Conservation (phyloP, 768 basidiomycete species). For the Suillus paluster region DNA sequence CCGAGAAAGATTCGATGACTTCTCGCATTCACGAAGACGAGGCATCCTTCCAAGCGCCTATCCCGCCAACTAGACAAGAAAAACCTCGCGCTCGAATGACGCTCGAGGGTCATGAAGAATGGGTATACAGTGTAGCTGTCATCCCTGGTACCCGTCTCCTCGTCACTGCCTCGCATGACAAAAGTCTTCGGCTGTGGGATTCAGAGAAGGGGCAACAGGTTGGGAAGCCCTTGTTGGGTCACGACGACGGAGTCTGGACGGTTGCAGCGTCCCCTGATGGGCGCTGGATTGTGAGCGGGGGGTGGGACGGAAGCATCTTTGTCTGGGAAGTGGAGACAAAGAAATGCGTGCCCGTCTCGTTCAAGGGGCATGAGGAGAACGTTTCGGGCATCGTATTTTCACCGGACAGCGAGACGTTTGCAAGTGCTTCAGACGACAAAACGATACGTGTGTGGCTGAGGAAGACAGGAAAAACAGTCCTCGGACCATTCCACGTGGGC, state of each 20-base stretch:
- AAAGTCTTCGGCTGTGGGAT: slow-evolving; percentile 13
- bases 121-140: neutral
- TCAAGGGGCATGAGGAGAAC: slow-evolving; percentile 15
- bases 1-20: neutral
- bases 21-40: neutral
- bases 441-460: slow-evolving; percentile 1
- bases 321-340: slow-evolving; percentile 33
- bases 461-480: neutral
- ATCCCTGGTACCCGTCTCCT: slow-evolving; percentile 1
- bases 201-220: slow-evolving; percentile 5
- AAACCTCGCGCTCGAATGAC: neutral
- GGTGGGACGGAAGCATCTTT: neutral
- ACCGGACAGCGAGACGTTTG: slow-evolving; percentile 46
- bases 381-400: slow-evolving; percentile 86
- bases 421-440: neutral
- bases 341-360: slow-evolving; percentile 62
- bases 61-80: neutral
- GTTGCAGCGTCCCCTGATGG: slow-evolving; percentile 1
- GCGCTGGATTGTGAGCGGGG: slow-evolving; percentile 4
- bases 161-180: slow-evolving; percentile 15
- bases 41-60: neutral
- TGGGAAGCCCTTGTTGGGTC: slow-evolving; percentile 7
- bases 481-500: neutral
- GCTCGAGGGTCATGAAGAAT: neutral
- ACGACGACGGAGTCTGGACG: neutral